A percentile compares a stretch with the other conserved stretches of the same genome.
These are phyloP conservation scores for Astragalus glycyphyllos DNA, from an alignment of 306 rosid species.

Conservation along the genomic window DNA sequence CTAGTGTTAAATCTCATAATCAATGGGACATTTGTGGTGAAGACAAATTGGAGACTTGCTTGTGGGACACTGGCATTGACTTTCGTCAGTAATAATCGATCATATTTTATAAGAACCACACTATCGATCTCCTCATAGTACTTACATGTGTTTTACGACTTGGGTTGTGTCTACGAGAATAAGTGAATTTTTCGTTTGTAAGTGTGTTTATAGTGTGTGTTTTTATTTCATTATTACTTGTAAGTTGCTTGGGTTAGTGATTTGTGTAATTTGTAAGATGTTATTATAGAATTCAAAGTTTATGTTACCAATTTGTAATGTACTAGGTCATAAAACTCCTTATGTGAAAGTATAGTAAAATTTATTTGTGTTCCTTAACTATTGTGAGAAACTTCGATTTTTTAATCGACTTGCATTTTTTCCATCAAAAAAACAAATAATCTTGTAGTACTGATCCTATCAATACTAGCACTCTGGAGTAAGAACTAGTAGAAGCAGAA, in stretches of 20 bases:
- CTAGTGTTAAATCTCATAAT: constrained; percentile 40
- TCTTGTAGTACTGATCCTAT: too few species aligned
- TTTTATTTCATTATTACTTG: constrained; percentile 6
- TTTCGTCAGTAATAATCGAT: too few species aligned
- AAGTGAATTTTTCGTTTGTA: too few species aligned
- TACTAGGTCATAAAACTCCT: not conserved
- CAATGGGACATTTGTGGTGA: constrained; percentile 49
- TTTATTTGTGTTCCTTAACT: not conserved
- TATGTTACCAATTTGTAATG: not conserved
- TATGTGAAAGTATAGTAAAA: not conserved
- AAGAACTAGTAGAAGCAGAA: too few species aligned
- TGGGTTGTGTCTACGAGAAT: too few species aligned
- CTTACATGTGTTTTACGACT: too few species aligned
- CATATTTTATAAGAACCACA: too few species aligned
- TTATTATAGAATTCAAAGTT: not conserved
- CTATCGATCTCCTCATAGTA: too few species aligned
- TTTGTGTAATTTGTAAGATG: constrained; percentile 10
- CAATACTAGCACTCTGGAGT: too few species aligned
- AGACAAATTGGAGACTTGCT: constrained; percentile 41
- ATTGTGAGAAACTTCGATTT: not conserved
- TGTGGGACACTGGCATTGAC: constrained; percentile 54
- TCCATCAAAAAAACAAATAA: too few species aligned
- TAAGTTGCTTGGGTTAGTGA: not conserved
- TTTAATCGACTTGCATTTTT: too few species aligned
- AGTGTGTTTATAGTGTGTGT: not conserved